Conservation (phyloP, 257 asterid genomes). For the Leonotis leonurus region DNA sequence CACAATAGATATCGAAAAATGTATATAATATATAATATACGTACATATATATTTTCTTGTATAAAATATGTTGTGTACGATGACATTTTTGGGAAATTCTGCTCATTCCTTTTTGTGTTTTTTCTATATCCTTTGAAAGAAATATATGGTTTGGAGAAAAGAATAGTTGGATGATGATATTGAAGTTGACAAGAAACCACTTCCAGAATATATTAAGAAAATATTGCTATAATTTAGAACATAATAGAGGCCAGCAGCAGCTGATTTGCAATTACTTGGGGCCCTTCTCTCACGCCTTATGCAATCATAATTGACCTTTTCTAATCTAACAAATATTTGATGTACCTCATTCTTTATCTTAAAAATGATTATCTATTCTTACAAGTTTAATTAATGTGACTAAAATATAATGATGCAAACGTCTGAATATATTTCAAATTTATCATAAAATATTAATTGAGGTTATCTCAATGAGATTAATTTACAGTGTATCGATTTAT, state of each 20-base stretch:
- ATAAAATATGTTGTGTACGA: too few relatives aligned
- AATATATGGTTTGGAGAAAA: neutral
- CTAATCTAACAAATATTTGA: neutral
- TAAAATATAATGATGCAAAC: neutral
- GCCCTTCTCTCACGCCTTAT: neutral
- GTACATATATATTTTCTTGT: too few relatives aligned
- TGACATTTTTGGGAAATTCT: neutral
- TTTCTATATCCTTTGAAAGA: neutral
- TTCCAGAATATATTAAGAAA: neutral
- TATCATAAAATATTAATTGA: neutral
- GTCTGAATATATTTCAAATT: neutral
- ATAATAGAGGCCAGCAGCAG: neutral
- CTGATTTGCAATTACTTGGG: neutral
- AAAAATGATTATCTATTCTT: neutral
- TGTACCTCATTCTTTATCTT: neutral
- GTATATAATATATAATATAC: too few relatives aligned
- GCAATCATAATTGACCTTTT: neutral
- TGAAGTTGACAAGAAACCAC: conserved; percentile 19
- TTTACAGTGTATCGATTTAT: too few relatives aligned
- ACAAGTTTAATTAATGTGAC: neutral
- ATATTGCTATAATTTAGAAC: neutral
- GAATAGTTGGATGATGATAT: neutral
- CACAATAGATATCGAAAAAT: neutral
- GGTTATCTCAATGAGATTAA: neutral
- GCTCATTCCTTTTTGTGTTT: neutral